A percentile compares a stretch with the other conserved stretches of the same genome.
Evolutionary conservation across 139 green algal species (phyloP).

Genomic region (Chlamydomonas eustigma): DNA sequence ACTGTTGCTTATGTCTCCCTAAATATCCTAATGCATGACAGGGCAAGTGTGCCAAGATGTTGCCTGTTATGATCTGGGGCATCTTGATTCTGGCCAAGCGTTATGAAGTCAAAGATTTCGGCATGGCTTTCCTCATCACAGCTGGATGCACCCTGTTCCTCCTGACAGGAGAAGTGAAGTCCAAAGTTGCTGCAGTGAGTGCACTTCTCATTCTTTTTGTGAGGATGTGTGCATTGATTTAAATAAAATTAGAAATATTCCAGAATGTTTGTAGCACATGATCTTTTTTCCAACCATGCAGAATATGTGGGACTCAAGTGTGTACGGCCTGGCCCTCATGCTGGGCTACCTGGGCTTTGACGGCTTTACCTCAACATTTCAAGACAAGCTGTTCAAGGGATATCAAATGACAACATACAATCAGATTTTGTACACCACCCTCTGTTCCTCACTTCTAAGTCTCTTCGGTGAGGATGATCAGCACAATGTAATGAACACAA

Average conservation of each 20-base stretch:
- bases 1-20: too few relatives aligned
- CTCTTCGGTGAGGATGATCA: constrained; percentile 30
- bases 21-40: too few relatives aligned
- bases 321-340: constrained; percentile 83
- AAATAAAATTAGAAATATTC: too few relatives aligned
- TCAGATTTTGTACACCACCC: constrained; percentile 79
- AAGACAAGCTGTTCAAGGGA: constrained; percentile 56
- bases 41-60: constrained; percentile 95
- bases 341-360: constrained; percentile 91
- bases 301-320: constrained; percentile 20
- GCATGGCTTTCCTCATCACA: constrained; percentile 71
- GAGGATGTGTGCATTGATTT: too few relatives aligned
- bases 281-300: too few relatives aligned
- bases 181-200: constrained; percentile 23
- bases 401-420: constrained; percentile 88
- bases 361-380: constrained; percentile 97
- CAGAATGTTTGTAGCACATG: too few relatives aligned
- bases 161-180: constrained; percentile 47
- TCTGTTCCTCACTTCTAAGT: constrained; percentile 60
- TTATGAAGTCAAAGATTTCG: constrained; percentile 81
- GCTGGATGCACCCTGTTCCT: constrained; percentile 85
- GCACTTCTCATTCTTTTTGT: too few relatives aligned
- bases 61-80: constrained; percentile 98
- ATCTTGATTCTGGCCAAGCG: constrained; percentile 83
- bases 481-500: too few relatives aligned